Percentiles rank a stretch among this genome's conserved stretches.
phyloP scores from a whole-genome alignment of 352 stramenopile species.

The Aphanomyces stellatus region DNA sequence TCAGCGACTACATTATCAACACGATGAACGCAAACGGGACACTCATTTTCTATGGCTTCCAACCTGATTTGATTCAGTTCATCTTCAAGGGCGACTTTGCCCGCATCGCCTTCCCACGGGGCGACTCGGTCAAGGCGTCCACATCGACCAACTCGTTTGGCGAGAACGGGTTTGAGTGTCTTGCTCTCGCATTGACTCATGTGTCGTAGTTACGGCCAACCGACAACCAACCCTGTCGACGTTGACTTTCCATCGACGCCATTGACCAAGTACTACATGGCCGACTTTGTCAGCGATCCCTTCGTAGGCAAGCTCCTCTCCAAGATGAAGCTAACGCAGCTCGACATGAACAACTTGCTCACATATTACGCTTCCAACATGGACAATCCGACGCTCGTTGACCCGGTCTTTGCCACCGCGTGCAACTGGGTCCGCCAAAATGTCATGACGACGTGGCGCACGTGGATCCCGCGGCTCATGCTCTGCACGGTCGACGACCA shows the following conservation, averaged over 20 bases:
- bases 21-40: not conserved
- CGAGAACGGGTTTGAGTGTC: constrained; percentile 30
- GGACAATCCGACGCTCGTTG: constrained; percentile 6
- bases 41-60: constrained; percentile 36
- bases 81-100: constrained; percentile 29
- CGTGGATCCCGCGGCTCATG: constrained; percentile 34
- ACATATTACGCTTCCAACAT: constrained; percentile 20
- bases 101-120: constrained; percentile 30
- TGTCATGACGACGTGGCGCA: constrained; percentile 33
- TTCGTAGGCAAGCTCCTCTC: constrained; percentile 20
- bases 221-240: constrained; percentile 36
- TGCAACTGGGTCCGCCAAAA: constrained; percentile 40
- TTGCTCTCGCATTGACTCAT: not conserved
- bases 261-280: constrained; percentile 29
- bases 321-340: constrained; percentile 28
- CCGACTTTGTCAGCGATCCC: not conserved
- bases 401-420: constrained; percentile 32
- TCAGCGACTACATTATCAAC: not conserved
- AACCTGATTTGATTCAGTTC: constrained; percentile 42
- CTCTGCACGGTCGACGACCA: constrained; percentile 29
- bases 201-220: constrained; percentile 19
- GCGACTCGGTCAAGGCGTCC: constrained; percentile 26
- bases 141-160: constrained; percentile 31
- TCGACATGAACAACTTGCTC: constrained; percentile 35
- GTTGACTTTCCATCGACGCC: constrained; percentile 33